phyloP scores from a whole-genome alignment of 2,329 filamentous ascomycete genomes.

The Cladosporium sphaerospermum region DNA sequence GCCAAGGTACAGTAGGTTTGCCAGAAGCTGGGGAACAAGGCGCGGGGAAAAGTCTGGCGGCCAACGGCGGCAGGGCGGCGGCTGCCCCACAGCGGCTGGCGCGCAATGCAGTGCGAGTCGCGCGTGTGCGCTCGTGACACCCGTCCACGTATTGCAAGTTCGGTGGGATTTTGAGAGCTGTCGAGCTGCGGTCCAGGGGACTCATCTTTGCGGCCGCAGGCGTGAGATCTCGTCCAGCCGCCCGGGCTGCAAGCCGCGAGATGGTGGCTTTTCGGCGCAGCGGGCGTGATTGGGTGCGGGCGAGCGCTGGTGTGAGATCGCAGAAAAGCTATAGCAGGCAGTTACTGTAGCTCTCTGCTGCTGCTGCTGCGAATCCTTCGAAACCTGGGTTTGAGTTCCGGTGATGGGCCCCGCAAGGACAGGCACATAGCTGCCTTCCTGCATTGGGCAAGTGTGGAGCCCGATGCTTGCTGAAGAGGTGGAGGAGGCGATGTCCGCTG shows the following conservation, averaged over 20 bases:
- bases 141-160: not conserved
- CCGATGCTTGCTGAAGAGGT: not conserved
- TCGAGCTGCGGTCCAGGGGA: not conserved
- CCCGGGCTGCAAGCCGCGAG: not conserved
- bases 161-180: not conserved
- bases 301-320: constrained; percentile 1
- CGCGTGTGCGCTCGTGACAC: not conserved
- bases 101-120: not conserved
- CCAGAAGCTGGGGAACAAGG: not conserved
- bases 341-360: no score
- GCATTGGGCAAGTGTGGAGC: not conserved
- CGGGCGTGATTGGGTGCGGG: constrained; percentile 1
- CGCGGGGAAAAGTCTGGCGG: not conserved
- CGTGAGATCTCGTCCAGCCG: no score
- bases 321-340: no score
- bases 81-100: not conserved
- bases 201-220: no score
- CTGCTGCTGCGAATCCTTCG: not conserved
- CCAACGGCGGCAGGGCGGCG: no score
- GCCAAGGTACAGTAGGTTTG: not conserved
- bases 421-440: not conserved
- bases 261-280: not conserved
- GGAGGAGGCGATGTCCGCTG: not conserved
- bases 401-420: not conserved
- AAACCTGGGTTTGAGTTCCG: not conserved